Conservation (phyloP, 495 filamentous ascomycete species). For the Hypoxylon perforatum region DNA sequence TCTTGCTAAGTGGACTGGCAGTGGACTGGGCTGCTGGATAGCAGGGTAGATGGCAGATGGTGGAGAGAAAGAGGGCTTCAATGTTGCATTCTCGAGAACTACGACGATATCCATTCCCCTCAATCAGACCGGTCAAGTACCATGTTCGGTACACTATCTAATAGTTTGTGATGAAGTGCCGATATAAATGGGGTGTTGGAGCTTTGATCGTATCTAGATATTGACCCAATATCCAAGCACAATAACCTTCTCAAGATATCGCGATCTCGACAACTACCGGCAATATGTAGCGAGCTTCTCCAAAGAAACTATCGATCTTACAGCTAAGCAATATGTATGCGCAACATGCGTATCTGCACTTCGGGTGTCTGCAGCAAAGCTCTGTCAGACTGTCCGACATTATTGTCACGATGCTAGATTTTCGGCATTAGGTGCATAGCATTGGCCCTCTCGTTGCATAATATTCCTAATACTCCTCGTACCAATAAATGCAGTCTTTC, state of each 20-base stretch:
- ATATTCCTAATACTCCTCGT: neutral
- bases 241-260: conserved; percentile 11
- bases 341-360: conserved; percentile 32
- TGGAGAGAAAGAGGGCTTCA: conserved; percentile 13
- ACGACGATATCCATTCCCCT: conserved; percentile 11
- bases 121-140: conserved; percentile 10
- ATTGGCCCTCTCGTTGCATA: neutral
- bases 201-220: conserved; percentile 14
- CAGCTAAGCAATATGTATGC: conserved; percentile 18
- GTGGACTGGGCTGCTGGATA: too few species aligned
- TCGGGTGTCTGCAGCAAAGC: conserved; percentile 22
- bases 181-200: conserved; percentile 13
- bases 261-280: conserved; percentile 12
- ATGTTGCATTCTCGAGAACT: conserved; percentile 19
- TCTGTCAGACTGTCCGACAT: conserved; percentile 20
- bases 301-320: conserved; percentile 34
- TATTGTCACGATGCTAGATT: conserved; percentile 14
- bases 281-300: conserved; percentile 28
- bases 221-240: conserved; percentile 23
- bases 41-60: too few species aligned
- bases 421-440: neutral
- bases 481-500: neutral
- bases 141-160: conserved; percentile 16
- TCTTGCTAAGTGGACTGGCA: neutral
- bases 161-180: conserved; percentile 27